Conservation (phyloP, 768 basidiomycete genomes). For the Kwoniella heveanensis region DNA sequence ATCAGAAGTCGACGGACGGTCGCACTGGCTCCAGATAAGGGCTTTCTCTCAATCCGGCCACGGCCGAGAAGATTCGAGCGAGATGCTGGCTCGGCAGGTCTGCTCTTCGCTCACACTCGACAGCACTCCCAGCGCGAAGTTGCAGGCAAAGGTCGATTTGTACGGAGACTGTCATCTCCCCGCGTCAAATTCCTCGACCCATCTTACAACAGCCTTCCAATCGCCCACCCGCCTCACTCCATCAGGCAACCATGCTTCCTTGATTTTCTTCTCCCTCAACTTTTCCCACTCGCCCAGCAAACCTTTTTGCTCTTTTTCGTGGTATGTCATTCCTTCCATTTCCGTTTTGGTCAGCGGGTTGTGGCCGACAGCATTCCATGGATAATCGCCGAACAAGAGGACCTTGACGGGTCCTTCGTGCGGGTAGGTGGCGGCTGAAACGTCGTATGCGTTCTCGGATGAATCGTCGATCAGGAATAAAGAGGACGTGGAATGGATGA, state of each 20-base stretch:
- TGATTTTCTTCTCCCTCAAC: slow-evolving; percentile 62
- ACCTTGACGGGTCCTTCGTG: slow-evolving; percentile 65
- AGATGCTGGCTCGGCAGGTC: no score
- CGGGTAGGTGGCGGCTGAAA: slow-evolving; percentile 60
- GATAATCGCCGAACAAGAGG: slow-evolving; percentile 73
- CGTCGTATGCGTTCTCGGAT: slow-evolving; percentile 71
- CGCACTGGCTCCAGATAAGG: no score
- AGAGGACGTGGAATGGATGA: slow-evolving; percentile 68
- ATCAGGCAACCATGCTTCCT: slow-evolving; percentile 60
- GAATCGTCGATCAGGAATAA: slow-evolving; percentile 77
- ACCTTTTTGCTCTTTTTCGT: slow-evolving; percentile 39
- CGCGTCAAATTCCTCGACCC: slow-evolving; percentile 35
- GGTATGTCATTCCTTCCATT: slow-evolving; percentile 46
- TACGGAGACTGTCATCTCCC: background rate
- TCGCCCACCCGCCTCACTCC: slow-evolving; percentile 64
- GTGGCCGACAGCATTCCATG: slow-evolving; percentile 69
- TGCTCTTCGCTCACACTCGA: no score
- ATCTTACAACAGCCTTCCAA: slow-evolving; percentile 63
- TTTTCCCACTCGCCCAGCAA: slow-evolving; percentile 58
- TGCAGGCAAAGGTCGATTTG: no score
- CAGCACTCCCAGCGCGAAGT: no score
- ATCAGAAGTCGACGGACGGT: no score
- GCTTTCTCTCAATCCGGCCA: no score
- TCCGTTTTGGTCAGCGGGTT: slow-evolving; percentile 20
- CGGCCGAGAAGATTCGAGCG: no score